phyloP scores from a whole-genome alignment of 2,329 filamentous ascomycete genomes.

The Colletotrichum caudatum region DNA sequence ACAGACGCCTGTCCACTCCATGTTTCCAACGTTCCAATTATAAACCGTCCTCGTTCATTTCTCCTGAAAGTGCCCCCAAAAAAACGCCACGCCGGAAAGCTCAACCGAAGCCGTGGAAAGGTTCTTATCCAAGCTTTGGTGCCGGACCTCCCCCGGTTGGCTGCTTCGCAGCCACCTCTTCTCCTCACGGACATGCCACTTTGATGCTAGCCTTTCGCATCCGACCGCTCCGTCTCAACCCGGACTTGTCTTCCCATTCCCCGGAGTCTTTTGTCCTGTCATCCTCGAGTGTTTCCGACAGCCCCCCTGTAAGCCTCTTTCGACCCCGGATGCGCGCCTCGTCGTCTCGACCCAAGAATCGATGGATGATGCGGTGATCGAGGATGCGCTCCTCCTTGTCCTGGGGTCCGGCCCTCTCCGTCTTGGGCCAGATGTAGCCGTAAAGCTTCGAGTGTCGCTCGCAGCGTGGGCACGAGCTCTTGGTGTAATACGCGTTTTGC shows the following conservation, averaged over 20 bases:
- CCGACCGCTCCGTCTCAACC: conserved; percentile 52
- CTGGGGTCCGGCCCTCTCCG: conserved; percentile 78
- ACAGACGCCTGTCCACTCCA: conserved; percentile 11
- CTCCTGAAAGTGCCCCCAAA: not conserved
- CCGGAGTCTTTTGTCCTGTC: conserved; percentile 17
- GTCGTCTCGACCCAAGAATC: conserved; percentile 80
- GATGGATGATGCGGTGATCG: conserved; percentile 88
- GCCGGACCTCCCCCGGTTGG: conserved; percentile 34
- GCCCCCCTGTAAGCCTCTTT: conserved; percentile 41
- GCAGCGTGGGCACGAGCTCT: conserved; percentile 88
- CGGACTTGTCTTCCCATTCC: conserved; percentile 43
- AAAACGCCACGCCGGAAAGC: conserved; percentile 19
- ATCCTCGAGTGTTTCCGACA: conserved; percentile 26
- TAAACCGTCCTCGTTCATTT: conserved; percentile 30
- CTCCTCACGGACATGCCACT: conserved; percentile 31
- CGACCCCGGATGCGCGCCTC: conserved; percentile 68
- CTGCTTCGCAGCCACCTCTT: conserved; percentile 4
- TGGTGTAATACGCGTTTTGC: conserved; percentile 86
- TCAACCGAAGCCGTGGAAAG: conserved; percentile 1
- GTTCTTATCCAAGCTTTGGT: conserved; percentile 3
- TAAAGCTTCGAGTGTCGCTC: conserved; percentile 97
- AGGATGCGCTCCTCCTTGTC: conserved; percentile 80
- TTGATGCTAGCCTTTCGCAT: conserved; percentile 50
- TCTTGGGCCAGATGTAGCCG: conserved; percentile 96
- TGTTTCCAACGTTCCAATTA: conserved; percentile 39